Percentiles rank a stretch among this genome's conserved stretches.
Conservation (phyloP, 2,329 filamentous ascomycete species). For the Phaeosphaeriaceae sp. region DNA sequence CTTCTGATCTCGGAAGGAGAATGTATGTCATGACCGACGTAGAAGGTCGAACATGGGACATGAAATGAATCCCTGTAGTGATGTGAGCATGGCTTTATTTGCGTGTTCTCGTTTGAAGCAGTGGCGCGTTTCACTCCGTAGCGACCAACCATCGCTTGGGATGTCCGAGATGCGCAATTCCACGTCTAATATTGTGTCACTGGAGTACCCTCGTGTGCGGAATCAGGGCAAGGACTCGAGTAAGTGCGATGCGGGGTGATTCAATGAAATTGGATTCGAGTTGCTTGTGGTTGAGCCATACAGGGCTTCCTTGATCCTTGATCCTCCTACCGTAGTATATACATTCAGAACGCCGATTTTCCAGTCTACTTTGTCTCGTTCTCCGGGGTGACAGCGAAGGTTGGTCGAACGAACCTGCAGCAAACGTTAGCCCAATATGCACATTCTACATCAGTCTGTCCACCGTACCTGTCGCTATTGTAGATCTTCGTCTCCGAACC, state of each 20-base stretch:
- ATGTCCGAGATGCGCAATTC: not conserved
- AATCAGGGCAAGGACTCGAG: not conserved
- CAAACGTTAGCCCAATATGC: conserved; percentile 12
- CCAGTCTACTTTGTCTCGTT: conserved; percentile 63
- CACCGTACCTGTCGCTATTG: conserved; percentile 80
- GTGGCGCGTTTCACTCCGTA: not conserved
- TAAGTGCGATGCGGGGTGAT: not conserved
- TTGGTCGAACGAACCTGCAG: conserved; percentile 71
- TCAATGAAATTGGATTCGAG: not conserved
- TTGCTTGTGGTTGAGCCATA: not conserved
- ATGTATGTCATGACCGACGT: too few species aligned
- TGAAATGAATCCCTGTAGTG: not conserved
- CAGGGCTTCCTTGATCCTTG: not conserved
- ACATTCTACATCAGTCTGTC: not conserved
- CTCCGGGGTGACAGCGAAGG: conserved; percentile 76
- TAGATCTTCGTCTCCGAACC: conserved; percentile 87
- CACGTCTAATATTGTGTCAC: not conserved
- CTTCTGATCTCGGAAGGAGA: too few species aligned
- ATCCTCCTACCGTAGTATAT: conserved; percentile 15
- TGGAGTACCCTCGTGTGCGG: not conserved
- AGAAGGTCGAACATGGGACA: not conserved
- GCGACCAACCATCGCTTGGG: not conserved
- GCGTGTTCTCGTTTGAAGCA: not conserved
- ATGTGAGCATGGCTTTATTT: not conserved
- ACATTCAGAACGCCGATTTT: conserved; percentile 14